Percentiles rank a stretch among this genome's conserved stretches.
Conservation (phyloP, 164 flowering plant species). For the Tetrastigma voinierianum region DNA sequence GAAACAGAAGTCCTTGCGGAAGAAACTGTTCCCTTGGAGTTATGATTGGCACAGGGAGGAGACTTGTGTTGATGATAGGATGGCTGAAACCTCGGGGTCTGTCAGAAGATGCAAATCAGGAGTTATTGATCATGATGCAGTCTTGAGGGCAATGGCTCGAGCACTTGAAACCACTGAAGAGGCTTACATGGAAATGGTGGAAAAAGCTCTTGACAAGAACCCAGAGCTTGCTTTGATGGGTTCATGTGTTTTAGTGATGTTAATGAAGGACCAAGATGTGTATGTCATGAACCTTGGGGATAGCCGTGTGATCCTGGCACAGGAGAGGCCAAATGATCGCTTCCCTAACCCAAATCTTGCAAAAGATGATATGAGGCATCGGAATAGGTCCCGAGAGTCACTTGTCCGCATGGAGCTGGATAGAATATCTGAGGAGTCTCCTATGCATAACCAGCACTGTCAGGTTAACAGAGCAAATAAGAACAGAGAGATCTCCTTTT, state of each 20-base stretch:
- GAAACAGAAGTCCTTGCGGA: constrained; percentile 61
- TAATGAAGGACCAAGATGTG: constrained; percentile 75
- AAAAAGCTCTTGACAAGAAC: constrained; percentile 42
- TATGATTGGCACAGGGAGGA: constrained; percentile 71
- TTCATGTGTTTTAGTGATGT: constrained; percentile 66
- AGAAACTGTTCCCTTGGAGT: constrained; percentile 68
- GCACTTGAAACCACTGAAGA: constrained; percentile 59
- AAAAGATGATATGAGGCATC: constrained; percentile 46
- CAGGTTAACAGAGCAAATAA: constrained; percentile 37
- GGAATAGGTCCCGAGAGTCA: constrained; percentile 55
- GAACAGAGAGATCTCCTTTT: constrained; percentile 42
- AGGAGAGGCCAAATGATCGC: constrained; percentile 47
- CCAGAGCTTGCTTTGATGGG: constrained; percentile 78
- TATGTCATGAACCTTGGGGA: constrained; percentile 77
- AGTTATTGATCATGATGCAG: constrained; percentile 49
- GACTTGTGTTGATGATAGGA: constrained; percentile 28
- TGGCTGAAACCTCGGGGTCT: constrained; percentile 31
- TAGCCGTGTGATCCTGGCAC: constrained; percentile 66
- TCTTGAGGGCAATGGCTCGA: constrained; percentile 54
- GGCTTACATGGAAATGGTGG: constrained; percentile 64
- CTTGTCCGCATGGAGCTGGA: constrained; percentile 60
- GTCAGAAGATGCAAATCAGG: constrained; percentile 54
- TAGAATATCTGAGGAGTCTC: constrained; percentile 64
- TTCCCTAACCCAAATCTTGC: constrained; percentile 28
- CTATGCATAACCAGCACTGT: constrained; percentile 44